Evolutionary conservation across 169 alveolate genomes (phyloP).

Genomic region (Plasmodium vivax): DNA sequence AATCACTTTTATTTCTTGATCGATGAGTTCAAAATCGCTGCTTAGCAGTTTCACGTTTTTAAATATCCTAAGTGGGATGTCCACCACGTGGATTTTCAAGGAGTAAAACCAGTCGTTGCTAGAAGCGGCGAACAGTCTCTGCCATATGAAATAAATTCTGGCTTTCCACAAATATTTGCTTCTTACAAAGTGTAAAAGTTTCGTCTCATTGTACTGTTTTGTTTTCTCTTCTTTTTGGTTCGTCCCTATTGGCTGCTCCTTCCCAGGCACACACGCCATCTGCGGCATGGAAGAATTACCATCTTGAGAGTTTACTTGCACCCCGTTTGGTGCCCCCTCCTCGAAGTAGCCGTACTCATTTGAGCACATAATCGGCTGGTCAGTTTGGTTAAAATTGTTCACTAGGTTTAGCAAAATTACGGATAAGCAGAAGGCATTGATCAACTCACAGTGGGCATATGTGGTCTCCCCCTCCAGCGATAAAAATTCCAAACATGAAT

Average conservation of each 20-base stretch:
- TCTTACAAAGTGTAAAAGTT: conserved; percentile 15
- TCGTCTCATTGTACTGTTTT: not conserved
- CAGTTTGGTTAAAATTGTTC: conserved; percentile 18
- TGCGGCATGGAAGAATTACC: not conserved
- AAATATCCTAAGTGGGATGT: conserved; percentile 51
- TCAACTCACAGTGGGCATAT: conserved; percentile 48
- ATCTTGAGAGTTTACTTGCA: not conserved
- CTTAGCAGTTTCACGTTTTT: conserved; percentile 35
- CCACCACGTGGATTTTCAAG: conserved; percentile 42
- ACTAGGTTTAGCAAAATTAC: conserved; percentile 29
- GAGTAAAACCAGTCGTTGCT: conserved; percentile 17
- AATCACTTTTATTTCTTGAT: conserved; percentile 18
- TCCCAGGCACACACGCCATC: not conserved
- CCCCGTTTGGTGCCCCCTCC: not conserved
- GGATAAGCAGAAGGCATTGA: conserved; percentile 29
- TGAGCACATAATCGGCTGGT: not conserved
- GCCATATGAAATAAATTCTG: conserved; percentile 72
- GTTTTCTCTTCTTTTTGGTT: not conserved
- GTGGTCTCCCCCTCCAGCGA: conserved; percentile 56
- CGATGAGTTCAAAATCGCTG: conserved; percentile 35
- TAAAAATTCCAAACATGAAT: conserved; percentile 55
- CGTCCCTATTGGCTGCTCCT: not conserved
- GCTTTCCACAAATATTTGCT: conserved; percentile 75
- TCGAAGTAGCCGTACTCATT: conserved; percentile 18
- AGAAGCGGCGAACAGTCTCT: conserved; percentile 45